Base-by-base conservation (phyloP, 768 basidiomycete genomes). In the Hypholoma sublateritium region DNA sequence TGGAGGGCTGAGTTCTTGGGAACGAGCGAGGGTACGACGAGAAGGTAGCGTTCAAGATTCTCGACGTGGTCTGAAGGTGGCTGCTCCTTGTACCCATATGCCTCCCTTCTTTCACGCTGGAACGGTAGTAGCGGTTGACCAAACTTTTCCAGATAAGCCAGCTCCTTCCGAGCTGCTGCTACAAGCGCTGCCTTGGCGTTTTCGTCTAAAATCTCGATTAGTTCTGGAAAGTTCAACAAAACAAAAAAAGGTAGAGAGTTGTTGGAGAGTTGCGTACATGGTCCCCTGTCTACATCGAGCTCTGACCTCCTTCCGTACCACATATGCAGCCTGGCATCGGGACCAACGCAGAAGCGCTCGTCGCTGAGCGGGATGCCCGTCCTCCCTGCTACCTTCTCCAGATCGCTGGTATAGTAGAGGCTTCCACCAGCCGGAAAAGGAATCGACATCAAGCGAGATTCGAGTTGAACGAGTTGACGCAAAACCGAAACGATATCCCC, bases 111-210 rank as follows among this genome's bases (percentile, higher is more conserved):
- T 42, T 52, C 54, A 41, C 73, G 73, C 58, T 65, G 74, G 58
- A 79, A 76, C 41, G 79, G 80, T 48, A 78, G 58, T 13, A 80
- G 65, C 50, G 78, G 81, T 73, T 55, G 76, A 65, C 80, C 81
- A 64, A 83, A 82, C 59, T 59, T 67, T 57, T 71, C 32, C 44
- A 83, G 68, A 69, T 81, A 82, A 13, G 78, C 77, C 1, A 75
- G 57, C 67, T 83, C 82, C 68, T 82, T 83, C 49, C 59, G 56
- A 3, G 79, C 78, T 60, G 59, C 74, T 74, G 56, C 60, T 71
- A 64, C 67, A 62, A 82, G 80, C 7, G 69, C 75, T 68, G 70
- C 75, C 67, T 81, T 70, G 50, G 70, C 69, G 57, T 61, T 77
- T 72, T 71, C 57, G 62, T 82, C 79, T 83, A 73, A 67, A 69